These are phyloP conservation scores for Termitomyces heimii DNA, from an alignment of 768 basidiomycete species.

Conservation along the genomic window DNA sequence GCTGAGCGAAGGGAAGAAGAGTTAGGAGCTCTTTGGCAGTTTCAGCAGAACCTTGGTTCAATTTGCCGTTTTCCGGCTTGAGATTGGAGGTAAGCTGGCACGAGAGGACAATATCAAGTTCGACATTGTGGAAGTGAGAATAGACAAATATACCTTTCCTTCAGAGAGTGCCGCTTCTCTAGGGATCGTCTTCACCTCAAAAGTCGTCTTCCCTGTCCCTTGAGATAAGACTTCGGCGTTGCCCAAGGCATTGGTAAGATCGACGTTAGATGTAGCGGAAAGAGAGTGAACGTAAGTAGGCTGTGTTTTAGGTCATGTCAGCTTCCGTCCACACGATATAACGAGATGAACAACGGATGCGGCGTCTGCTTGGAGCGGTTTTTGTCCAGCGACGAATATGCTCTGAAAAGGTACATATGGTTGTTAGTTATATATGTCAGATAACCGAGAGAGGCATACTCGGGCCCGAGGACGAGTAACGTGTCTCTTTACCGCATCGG, in stretches of 20 bases:
- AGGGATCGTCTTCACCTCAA: background rate
- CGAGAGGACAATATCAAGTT: background rate
- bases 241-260: background rate
- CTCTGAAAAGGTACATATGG: background rate
- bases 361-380: background rate
- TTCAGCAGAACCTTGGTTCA: background rate
- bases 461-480: background rate
- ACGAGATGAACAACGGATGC: background rate
- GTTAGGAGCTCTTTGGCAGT: conserved; percentile 8
- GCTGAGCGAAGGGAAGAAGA: conserved; percentile 12
- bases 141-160: background rate
- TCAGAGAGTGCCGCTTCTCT: background rate
- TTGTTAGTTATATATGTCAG: background rate
- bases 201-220: too few species aligned
- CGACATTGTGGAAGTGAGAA: background rate
- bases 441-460: background rate
- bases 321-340: background rate
- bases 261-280: too few species aligned
- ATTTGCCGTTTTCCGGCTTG: background rate
- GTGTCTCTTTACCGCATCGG: background rate
- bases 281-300: background rate
- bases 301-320: background rate
- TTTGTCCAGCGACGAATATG: background rate
- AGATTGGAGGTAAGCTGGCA: background rate
- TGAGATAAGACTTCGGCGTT: too few species aligned